Evolutionary conservation across 495 filamentous ascomycete genomes (phyloP).

Genomic region (Aspergillus nidulans): DNA sequence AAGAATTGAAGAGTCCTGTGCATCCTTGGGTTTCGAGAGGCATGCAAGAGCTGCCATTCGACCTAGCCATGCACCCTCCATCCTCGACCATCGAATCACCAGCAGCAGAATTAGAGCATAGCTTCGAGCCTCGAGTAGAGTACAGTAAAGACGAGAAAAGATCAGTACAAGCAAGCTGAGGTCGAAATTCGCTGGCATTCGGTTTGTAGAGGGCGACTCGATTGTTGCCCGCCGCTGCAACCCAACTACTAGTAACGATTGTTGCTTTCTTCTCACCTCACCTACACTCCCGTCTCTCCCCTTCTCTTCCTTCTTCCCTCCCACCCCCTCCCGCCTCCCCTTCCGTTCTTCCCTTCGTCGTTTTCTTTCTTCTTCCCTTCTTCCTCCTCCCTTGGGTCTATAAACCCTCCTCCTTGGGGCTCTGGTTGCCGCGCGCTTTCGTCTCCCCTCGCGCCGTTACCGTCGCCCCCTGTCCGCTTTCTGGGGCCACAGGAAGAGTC

Average conservation of each 20-base stretch:
- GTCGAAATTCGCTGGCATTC: background rate
- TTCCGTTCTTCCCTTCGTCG: background rate
- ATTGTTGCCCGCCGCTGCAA: background rate
- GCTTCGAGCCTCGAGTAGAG: background rate
- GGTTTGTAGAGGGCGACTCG: background rate
- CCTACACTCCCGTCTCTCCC: background rate
- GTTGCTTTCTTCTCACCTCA: background rate
- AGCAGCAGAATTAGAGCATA: background rate
- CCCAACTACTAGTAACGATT: background rate
- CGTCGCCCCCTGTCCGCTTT: slow-evolving; percentile 17
- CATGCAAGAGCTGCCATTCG: background rate
- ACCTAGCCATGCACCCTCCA: background rate
- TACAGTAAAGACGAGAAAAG: background rate
- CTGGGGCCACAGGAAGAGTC: slow-evolving; percentile 13
- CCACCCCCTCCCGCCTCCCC: background rate
- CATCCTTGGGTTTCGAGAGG: background rate
- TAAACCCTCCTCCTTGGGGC: slow-evolving; percentile 14
- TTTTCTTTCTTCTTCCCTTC: slow-evolving; percentile 10
- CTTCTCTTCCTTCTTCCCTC: slow-evolving; percentile 1
- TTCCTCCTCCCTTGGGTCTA: slow-evolving; percentile 18
- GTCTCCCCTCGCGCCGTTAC: slow-evolving; percentile 16
- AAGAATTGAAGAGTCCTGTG: background rate
- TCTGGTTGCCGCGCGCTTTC: slow-evolving; percentile 13
- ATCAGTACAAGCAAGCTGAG: background rate
- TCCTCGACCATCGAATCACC: background rate